Evolutionary conservation across 2,329 filamentous ascomycete genomes (phyloP).

Genomic region (Talaromyces rugulosus): DNA sequence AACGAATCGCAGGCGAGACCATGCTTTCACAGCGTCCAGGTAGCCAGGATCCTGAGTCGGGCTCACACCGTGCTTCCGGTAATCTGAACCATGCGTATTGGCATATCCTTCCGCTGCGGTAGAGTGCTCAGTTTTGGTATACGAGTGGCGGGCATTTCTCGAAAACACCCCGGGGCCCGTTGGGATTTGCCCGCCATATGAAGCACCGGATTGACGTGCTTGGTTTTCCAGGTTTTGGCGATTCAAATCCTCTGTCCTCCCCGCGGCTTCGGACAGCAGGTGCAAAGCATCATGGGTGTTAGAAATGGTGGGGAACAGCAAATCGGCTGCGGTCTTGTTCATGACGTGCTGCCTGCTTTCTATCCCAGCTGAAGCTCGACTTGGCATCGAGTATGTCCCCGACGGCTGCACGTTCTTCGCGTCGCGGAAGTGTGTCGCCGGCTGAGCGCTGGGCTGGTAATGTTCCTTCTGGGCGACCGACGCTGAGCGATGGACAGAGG

Average conservation of each 20-base stretch:
- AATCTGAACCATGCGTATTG: constrained; percentile 25
- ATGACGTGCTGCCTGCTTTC: constrained; percentile 50
- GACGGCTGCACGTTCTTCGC: constrained; percentile 22
- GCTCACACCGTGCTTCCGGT: constrained; percentile 22
- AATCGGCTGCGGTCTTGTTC: constrained; percentile 56
- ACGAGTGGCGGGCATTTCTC: constrained; percentile 30
- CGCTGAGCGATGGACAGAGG: constrained; percentile 15
- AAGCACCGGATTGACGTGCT: constrained; percentile 34
- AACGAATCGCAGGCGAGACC: constrained; percentile 91
- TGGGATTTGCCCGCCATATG: constrained; percentile 36
- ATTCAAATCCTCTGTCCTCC: constrained; percentile 46
- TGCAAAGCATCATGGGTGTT: constrained; percentile 91
- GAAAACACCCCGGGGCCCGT: constrained; percentile 28
- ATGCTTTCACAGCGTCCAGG: constrained; percentile 73
- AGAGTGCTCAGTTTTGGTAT: constrained; percentile 33
- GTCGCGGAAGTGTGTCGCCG: constrained; percentile 26
- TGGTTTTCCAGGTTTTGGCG: constrained; percentile 47
- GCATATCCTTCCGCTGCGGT: constrained; percentile 47
- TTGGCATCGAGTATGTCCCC: constrained; percentile 31
- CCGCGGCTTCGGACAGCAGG: constrained; percentile 79
- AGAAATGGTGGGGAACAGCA: constrained; percentile 68
- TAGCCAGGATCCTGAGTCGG: constrained; percentile 34
- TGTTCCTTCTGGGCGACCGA: constrained; percentile 20
- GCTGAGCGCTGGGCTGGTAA: constrained; percentile 25
- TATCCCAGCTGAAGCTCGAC: not conserved